Base-by-base conservation (phyloP, 148 eudicot genomes). In the Persicaria tinctoria region DNA sequence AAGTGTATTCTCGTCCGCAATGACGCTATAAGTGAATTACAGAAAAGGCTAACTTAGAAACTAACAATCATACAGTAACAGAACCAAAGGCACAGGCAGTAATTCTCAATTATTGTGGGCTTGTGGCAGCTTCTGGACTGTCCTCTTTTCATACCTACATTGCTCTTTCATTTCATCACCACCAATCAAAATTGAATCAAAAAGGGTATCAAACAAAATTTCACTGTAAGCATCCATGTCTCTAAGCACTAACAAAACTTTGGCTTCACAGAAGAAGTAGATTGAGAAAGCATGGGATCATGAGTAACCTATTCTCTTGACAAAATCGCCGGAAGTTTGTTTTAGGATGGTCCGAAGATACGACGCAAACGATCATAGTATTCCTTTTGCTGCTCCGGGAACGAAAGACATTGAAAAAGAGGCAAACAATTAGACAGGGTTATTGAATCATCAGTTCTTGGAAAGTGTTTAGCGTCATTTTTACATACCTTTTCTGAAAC, bases 401-500 rank as follows among this genome's bases (percentile, higher is more conserved):
- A 44, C n/a, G 13, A 18, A 68, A 3, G 12, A 14, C 7, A 9
- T 38, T 11, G 47, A 13, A 14, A 68, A 44, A 73, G 6, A 7
- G 57, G 5, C 14, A 9, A 72, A 72, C 16, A 47, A 17, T 51
- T 51, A 16, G 27, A 49, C 32, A 49, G 18, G 8, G 70, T 4
- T 11, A 18, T 10, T 0, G 1, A 10, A 14, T 48, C 8, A 18
- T 3, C 20, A 4, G 8, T 46, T 17, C 10, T 8, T 6, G 18
- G 48, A 32, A 32, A 44, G 10, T 7, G n/a, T n/a, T 41, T 6
- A 16, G 17, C 0, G 17, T 8, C 8, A 51, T 1, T 3, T n/a
- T 41, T 7, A 32, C 47, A 48, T 80, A 83, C 85, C 85, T 75
- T 66, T 44, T 46, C 73, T 8, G 85, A 80, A 54, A 83, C 83